Evolutionary conservation across 2,329 filamentous ascomycete genomes (phyloP), one percentile per base, ranked within the genome.

Genomic region (Xylariales sp.): DNA sequence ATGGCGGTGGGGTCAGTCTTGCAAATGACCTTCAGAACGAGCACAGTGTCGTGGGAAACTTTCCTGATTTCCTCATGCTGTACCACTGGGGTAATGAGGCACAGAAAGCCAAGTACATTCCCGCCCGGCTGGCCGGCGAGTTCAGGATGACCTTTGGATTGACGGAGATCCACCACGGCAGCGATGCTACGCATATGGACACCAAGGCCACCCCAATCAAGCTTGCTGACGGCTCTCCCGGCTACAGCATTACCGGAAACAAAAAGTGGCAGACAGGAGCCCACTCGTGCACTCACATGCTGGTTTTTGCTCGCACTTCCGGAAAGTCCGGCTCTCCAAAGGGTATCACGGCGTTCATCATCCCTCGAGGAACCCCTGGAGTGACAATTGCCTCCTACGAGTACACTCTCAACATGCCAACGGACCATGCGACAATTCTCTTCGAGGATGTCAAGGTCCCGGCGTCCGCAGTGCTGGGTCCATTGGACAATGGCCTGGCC

Each of bases 211-310:
- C 47, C 21, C 63, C 60, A 17, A 64, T 67, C 47, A 65, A 49
- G 11, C 61, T 59, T 25, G 19, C 46, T 4, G 61, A 68, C 33
- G 71, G 69, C 1, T 59, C 61, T 5, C 52, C 62, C 2, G 70
- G 69, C 6, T 80, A 68, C 61, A 33, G 72, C 47, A 69, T 82
- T 48, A 73, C 72, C 32, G 78, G 78, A 4, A 63, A 61, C 33
- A 82, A 83, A 61, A 78, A 75, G 57, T 83, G 78, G 78, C 78
- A 82, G 63, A 81, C 75, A 2, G 77, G 77, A 3, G 77, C 78
- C 57, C 77, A 82, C 49, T 61, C 62, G 41, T 77, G 76, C 15
- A 81, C 77, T 3, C 77, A 82, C 55, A 76, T 76, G 50, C 69
- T 81, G 20, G 60, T 81, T 27, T 83, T 82, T 48, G 78, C 78